Base-by-base conservation (phyloP, 495 filamentous ascomycete genomes). In the Talaromyces adpressus region DNA sequence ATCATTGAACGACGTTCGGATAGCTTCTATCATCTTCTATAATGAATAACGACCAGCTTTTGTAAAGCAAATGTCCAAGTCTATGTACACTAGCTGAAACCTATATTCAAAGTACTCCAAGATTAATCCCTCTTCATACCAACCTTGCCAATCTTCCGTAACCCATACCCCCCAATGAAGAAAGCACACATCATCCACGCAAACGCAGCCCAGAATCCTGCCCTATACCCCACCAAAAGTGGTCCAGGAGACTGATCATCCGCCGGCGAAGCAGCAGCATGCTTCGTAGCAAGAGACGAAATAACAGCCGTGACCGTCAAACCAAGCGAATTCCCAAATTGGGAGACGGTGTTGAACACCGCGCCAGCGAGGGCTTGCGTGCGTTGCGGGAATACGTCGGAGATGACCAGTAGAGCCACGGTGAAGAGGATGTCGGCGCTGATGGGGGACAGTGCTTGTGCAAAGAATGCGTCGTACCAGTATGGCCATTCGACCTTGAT, bases 341-440 rank as follows among this genome's bases (percentile, higher is more conserved):
- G 85, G 3, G 79, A 70, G n/a, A 84, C 68, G 0, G 84, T 85
- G 64, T 87, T 86, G 75, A 88, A 89, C 0, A 89, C 84, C 2
- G 82, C 86, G 3, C 86, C 85, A 2, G 84, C 85, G 1, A 90
- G 77, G 0, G 78, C 84, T 57, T 89, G 85, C 0, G 79, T 86
- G 54, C 82, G 70, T 1, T 74, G 63, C 0, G 85, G 82, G 65
- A 89, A 88, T 5, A 78, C 77, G n/a, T 79, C 71, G 1, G 85
- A 81, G 62, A 89, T 84, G 51, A 88, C 66, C 20, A 90, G 72
- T 58, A 84, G 81, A 1, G 79, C 80, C 2, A 87, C 75, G 0
- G 81, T 84, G 72, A 84, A 89, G 3, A 86, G 74, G 0, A 75
- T 72, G 70, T 87, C 84, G 32, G 81, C 75, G 27, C 75, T 77